Evolutionary conservation across 441 rosid species (phyloP), one percentile per base, ranked within the genome.

Genomic region (Brassica balearica): DNA sequence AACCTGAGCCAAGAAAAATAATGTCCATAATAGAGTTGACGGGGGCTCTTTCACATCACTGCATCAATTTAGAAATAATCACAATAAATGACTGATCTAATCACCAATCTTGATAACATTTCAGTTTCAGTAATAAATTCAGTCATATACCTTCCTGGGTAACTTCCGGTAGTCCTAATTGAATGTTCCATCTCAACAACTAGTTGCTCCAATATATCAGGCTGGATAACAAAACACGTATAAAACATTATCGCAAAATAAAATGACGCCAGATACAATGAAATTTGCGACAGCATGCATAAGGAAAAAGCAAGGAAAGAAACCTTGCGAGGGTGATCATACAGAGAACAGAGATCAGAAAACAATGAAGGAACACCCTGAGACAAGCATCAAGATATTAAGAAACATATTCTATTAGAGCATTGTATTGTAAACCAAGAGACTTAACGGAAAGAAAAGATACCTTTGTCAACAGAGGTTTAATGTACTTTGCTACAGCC

Each of bases 1-100:
- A 65, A 96, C 99, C 99, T 97, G 98, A 73, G 99, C 98, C 90
- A 92, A 81, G 86, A 93, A 92, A 89, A 93, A 95, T 84, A 97
- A 85, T 73, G 79, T 90, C 98, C 98, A 97, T 86, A 97, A 53
- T 56, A 94, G 92, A 17, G 99, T 95, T 6, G 99, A 91, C 32
- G 98, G 98, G 74, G 97, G 94, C 83, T 97, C 99, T 75, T 88
- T 92, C 72, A 88, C 98, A 80, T 75, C 86, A 88, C 98, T 96
- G 97, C 72, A 72, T 65, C 71, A 81, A 75, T 58, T 53, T 75
- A 38, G 51, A 64, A 82, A 71, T 62, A 23, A 77, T 67, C 61
- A 79, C 63, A 73, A 36, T n/a, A 76, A 43, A 63, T 8, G 56
- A 46, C 36, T 61, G 70, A 20, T 12, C 23, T 69, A 73, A 58